These are phyloP conservation scores for Cystobasidium onofrii DNA, from an alignment of 768 basidiomycete genomes.

Conservation along the genomic window DNA sequence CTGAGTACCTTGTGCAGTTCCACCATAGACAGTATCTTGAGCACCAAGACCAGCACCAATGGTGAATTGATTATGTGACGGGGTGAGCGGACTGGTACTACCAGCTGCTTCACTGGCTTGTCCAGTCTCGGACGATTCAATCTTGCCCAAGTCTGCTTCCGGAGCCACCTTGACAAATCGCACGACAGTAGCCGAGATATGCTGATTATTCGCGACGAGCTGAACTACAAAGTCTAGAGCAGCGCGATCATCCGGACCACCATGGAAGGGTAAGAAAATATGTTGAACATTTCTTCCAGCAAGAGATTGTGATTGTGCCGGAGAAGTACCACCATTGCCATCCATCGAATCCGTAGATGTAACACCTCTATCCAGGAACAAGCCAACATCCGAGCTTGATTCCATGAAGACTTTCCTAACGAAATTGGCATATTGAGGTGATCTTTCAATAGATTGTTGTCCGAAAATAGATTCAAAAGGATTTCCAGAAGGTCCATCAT, in stretches of 20 bases:
- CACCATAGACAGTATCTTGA: slow-evolving; percentile 22
- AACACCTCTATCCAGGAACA: slow-evolving; percentile 71
- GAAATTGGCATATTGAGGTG: slow-evolving; percentile 63
- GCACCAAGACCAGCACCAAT: slow-evolving; percentile 17
- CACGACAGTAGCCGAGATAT: slow-evolving; percentile 65
- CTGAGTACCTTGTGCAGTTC: slow-evolving; percentile 54
- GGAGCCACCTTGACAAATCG: slow-evolving; percentile 52
- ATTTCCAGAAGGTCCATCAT: slow-evolving; percentile 46
- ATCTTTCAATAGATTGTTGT: slow-evolving; percentile 45
- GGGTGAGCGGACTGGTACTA: slow-evolving; percentile 38
- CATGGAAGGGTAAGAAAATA: slow-evolving; percentile 81
- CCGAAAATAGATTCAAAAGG: slow-evolving; percentile 77
- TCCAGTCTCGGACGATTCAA: neutral
- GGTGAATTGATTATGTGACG: slow-evolving; percentile 9
- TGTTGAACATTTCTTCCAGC: slow-evolving; percentile 51
- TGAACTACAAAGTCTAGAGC: slow-evolving; percentile 75
- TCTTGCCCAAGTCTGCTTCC: slow-evolving; percentile 30
- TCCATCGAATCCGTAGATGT: neutral
- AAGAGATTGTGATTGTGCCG: slow-evolving; percentile 28
- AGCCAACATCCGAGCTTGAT: slow-evolving; percentile 65
- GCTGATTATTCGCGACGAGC: slow-evolving; percentile 60
- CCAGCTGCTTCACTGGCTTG: slow-evolving; percentile 42
- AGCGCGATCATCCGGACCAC: slow-evolving; percentile 85
- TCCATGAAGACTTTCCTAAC: slow-evolving; percentile 71
- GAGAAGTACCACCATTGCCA: neutral